Conservation (phyloP, 257 asterid genomes). For the Echites panduratus region DNA sequence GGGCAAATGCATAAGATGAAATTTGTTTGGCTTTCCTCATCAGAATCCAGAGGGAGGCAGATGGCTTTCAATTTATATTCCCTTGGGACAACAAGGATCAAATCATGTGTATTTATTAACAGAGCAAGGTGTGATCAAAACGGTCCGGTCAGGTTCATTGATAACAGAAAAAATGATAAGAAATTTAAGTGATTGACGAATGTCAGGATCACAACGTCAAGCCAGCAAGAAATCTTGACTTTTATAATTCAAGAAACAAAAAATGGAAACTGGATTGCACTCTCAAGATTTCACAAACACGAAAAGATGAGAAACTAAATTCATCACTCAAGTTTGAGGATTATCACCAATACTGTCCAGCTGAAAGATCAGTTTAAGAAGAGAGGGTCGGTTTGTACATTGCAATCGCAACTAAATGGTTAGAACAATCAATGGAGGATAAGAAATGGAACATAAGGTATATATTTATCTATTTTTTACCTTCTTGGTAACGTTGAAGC, state of each 20-base stretch:
- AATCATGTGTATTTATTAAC: background rate
- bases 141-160: background rate
- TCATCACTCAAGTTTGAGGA: background rate
- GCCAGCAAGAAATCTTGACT: background rate
- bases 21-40: background rate
- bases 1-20: background rate
- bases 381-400: background rate
- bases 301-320: background rate
- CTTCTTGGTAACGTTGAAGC: slow-evolving; percentile 53
- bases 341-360: background rate
- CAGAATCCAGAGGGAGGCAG: background rate
- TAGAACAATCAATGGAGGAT: background rate
- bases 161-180: background rate
- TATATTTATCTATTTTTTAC: slow-evolving; percentile 18
- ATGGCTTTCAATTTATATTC: background rate
- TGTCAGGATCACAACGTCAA: background rate
- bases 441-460: background rate
- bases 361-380: background rate
- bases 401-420: background rate
- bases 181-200: background rate
- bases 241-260: background rate
- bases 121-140: background rate
- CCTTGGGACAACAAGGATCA: background rate
- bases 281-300: background rate
- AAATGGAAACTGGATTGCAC: background rate